Percentiles rank a stretch among this genome's conserved stretches.
These are phyloP conservation scores for Omphalea diandra DNA, from an alignment of 441 rosid species.

Conservation along the genomic window DNA sequence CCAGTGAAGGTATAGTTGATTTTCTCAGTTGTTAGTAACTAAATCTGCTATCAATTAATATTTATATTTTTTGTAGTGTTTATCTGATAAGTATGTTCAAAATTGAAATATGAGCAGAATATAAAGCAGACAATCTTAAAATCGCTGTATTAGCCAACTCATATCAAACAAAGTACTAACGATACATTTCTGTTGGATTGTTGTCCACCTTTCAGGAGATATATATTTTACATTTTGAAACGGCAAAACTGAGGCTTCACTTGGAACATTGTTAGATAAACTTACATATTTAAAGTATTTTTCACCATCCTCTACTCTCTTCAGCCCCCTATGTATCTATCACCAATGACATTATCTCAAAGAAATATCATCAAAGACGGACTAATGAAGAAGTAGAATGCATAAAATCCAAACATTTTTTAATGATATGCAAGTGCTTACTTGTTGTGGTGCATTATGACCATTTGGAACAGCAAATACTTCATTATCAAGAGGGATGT, in stretches of 20 bases:
- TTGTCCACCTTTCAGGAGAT: background rate
- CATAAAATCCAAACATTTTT: background rate
- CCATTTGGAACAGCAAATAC: slow-evolving; percentile 46
- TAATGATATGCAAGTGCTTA: slow-evolving; percentile 24
- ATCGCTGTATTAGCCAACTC: background rate
- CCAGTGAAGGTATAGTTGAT: background rate
- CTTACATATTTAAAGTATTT: background rate
- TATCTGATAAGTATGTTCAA: background rate
- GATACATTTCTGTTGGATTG: background rate
- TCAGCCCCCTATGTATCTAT: background rate
- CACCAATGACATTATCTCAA: background rate
- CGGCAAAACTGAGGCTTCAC: background rate
- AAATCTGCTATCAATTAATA: background rate
- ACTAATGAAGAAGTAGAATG: background rate
- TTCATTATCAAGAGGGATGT: slow-evolving; percentile 45
- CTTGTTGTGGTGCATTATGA: slow-evolving; percentile 51
- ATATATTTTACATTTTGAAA: background rate
- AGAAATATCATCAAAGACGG: background rate
- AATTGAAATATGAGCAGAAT: background rate
- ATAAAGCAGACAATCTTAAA: background rate
- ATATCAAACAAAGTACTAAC: background rate
- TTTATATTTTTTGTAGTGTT: background rate
- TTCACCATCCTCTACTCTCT: background rate
- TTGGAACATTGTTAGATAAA: background rate
- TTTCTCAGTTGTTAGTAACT: background rate